These are phyloP conservation scores for Mycena indigotica DNA, from an alignment of 768 basidiomycete species.

Conservation along the genomic window DNA sequence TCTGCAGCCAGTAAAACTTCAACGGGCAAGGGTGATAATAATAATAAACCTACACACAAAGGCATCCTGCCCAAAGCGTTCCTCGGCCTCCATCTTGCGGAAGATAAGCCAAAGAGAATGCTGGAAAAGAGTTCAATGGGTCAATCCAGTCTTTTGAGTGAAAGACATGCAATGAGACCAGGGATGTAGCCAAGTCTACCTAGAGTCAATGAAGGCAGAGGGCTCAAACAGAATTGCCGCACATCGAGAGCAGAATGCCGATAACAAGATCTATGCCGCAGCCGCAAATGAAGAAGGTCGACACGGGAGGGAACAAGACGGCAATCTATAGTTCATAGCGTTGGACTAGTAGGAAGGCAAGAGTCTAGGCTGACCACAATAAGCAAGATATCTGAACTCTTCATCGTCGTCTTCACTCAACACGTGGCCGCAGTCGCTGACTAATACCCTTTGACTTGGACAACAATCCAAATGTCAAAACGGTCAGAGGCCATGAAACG, in stretches of 20 bases:
- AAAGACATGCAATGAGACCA: slow-evolving; percentile 47
- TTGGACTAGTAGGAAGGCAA: slow-evolving; percentile 8
- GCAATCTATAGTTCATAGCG: slow-evolving; percentile 44
- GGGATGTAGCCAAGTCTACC: slow-evolving; percentile 57
- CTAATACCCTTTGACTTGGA: background rate
- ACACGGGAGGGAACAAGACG: slow-evolving; percentile 59
- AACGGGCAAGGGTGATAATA: background rate
- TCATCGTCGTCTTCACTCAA: slow-evolving; percentile 15
- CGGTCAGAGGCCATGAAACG: slow-evolving; percentile 1
- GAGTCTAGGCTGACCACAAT: slow-evolving; percentile 44
- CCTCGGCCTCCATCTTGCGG: slow-evolving; percentile 62
- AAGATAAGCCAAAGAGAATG: slow-evolving; percentile 69
- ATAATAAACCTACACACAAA: slow-evolving; percentile 46
- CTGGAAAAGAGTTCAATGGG: slow-evolving; percentile 27
- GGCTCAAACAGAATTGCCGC: slow-evolving; percentile 19
- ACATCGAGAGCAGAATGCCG: slow-evolving; percentile 58
- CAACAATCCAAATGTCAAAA: background rate
- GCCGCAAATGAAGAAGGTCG: slow-evolving; percentile 56
- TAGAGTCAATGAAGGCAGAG: slow-evolving; percentile 7
- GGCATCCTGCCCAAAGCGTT: slow-evolving; percentile 55
- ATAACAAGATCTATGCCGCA: slow-evolving; percentile 64
- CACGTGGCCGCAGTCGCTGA: background rate
- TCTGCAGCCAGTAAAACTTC: background rate
- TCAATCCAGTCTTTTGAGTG: background rate
- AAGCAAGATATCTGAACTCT: slow-evolving; percentile 53